Conservation (phyloP, 2,329 filamentous ascomycete species). For the Colletotrichum tanaceti region DNA sequence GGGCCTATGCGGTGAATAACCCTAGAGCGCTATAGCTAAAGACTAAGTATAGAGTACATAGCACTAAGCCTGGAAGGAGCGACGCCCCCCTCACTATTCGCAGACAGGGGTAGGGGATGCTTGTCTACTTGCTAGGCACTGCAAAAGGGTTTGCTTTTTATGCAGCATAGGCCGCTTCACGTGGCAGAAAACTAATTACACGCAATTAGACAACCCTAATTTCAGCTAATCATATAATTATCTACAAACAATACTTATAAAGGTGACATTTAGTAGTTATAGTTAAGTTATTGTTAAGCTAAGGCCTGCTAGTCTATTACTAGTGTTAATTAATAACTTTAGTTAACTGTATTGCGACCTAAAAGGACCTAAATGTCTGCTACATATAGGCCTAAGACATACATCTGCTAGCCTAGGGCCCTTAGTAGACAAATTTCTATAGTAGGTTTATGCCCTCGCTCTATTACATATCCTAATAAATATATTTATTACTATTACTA, state of each 20-base stretch:
- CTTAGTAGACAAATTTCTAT: too few species aligned
- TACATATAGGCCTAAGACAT: too few species aligned
- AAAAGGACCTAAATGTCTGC: too few species aligned
- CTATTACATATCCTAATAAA: too few species aligned
- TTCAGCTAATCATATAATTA: neutral
- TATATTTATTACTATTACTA: too few species aligned
- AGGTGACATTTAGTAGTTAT: too few species aligned
- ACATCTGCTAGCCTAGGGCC: too few species aligned
- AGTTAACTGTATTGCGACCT: too few species aligned
- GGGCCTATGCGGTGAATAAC: neutral
- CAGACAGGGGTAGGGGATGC: neutral
- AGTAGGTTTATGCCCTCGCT: too few species aligned
- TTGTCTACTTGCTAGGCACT: neutral
- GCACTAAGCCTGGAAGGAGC: neutral
- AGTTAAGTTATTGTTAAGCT: too few species aligned
- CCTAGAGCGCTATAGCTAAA: neutral
- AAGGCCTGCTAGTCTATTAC: too few species aligned
- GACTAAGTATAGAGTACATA: slow-evolving; percentile 2
- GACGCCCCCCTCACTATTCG: neutral
- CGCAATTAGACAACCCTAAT: neutral
- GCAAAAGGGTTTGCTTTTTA: neutral
- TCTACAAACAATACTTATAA: neutral
- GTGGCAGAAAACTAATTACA: neutral
- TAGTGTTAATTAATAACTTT: too few species aligned
- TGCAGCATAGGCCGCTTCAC: neutral